These are phyloP conservation scores for Cinnamomum micranthum DNA, from an alignment of 164 flowering plant genomes.

Conservation along the genomic window DNA sequence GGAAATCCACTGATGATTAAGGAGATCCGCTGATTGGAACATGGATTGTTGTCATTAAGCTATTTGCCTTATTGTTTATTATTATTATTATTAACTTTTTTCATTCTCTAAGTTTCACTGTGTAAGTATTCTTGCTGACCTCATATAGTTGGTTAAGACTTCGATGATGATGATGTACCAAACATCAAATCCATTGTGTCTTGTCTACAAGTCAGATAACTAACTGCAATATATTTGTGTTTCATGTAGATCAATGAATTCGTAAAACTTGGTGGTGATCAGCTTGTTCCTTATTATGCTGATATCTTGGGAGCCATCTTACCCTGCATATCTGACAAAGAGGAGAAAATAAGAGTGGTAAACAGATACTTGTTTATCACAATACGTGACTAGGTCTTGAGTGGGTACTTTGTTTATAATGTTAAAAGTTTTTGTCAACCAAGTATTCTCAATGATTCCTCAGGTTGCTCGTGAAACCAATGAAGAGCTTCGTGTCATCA, in stretches of 20 bases:
- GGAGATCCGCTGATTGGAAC: background rate
- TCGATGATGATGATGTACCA: no score
- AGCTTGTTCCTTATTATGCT: slow-evolving; percentile 90
- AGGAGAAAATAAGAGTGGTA: slow-evolving; percentile 94
- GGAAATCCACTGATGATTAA: no score
- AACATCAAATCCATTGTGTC: no score
- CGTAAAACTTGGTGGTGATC: slow-evolving; percentile 97
- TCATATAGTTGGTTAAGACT: no score
- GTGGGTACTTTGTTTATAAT: background rate
- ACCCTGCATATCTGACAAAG: slow-evolving; percentile 95
- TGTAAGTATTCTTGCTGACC: background rate
- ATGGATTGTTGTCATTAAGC: background rate
- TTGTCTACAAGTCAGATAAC: background rate
- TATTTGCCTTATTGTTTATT: no score
- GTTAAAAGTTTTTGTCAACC: background rate
- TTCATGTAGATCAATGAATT: slow-evolving; percentile 84
- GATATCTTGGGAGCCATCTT: slow-evolving; percentile 89
- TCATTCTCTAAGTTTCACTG: background rate
- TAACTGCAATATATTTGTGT: background rate
- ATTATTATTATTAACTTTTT: background rate
- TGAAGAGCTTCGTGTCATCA: slow-evolving; percentile 81
- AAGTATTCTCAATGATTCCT: background rate
- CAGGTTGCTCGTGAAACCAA: slow-evolving; percentile 98
- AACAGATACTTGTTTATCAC: slow-evolving; percentile 10
- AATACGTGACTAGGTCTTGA: background rate